Percentiles rank a stretch among this genome's conserved stretches.
Conservation (phyloP, 768 basidiomycete species). For the Zangia roseola region DNA sequence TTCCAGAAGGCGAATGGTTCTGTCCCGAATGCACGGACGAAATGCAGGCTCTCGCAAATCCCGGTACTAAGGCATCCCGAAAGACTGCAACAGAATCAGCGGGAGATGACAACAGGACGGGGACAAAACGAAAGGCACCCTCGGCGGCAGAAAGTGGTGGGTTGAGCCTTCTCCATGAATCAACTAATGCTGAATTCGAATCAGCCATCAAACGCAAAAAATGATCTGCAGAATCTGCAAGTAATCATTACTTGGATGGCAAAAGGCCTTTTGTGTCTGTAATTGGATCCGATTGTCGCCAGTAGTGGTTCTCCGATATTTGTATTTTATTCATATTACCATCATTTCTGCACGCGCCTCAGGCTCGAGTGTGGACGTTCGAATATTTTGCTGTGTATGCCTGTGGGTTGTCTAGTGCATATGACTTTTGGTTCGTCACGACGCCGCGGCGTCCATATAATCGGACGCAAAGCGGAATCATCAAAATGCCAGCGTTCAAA, state of each 20-base stretch:
- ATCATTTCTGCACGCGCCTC: background rate
- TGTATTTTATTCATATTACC: constrained; percentile 30
- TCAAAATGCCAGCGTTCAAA: no score
- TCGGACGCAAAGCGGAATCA: constrained; percentile 1
- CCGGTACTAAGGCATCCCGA: constrained; percentile 12
- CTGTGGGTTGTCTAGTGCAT: no score
- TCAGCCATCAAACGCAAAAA: constrained; percentile 41
- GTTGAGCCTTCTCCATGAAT: constrained; percentile 1
- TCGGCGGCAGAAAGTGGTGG: constrained; percentile 38
- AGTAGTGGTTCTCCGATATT: constrained; percentile 13
- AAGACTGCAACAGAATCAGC: constrained; percentile 14
- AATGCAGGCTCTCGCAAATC: constrained; percentile 45
- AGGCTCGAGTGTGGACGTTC: background rate
- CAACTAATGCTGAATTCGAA: background rate
- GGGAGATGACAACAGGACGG: constrained; percentile 22
- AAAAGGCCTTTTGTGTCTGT: constrained; percentile 1
- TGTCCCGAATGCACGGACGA: constrained; percentile 70
- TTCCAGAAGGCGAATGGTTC: constrained; percentile 94
- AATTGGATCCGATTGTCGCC: constrained; percentile 3
- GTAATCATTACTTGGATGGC: background rate
- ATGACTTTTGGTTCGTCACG: no score
- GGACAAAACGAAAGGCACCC: constrained; percentile 48
- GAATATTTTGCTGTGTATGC: no score
- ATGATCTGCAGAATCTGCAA: constrained; percentile 12
- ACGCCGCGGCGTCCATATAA: no score